phyloP scores from a whole-genome alignment of 306 rosid species.

The Fragaria ananassa region DNA sequence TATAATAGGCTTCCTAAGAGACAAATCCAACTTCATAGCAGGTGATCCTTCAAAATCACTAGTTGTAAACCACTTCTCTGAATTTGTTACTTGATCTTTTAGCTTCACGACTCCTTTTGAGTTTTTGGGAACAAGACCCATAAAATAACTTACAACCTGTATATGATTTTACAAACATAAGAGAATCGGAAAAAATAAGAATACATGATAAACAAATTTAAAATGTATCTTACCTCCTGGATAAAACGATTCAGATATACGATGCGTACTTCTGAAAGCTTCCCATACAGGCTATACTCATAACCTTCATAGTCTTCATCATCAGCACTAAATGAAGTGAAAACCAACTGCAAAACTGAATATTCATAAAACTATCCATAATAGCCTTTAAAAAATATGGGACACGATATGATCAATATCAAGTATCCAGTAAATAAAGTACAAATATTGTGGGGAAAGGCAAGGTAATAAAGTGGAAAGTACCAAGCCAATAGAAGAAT shows the following conservation, averaged over 20 bases:
- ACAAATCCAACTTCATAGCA: constrained; percentile 87
- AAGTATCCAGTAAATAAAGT: background rate
- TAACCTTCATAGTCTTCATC: constrained; percentile 91
- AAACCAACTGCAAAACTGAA: constrained; percentile 60
- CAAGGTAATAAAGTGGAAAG: background rate
- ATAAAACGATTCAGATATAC: constrained; percentile 86
- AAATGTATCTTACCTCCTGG: constrained; percentile 68
- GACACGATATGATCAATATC: background rate
- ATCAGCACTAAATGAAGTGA: constrained; percentile 66
- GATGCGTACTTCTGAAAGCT: constrained; percentile 96
- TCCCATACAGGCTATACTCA: constrained; percentile 81
- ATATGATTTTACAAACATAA: constrained; percentile 22
- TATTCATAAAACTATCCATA: constrained; percentile 21
- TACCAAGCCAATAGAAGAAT: background rate
- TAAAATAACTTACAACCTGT: constrained; percentile 81
- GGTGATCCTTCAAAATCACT: constrained; percentile 95
- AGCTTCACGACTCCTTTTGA: constrained; percentile 65
- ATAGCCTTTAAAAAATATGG: constrained; percentile 17
- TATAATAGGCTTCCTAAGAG: constrained; percentile 88
- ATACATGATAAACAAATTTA: constrained; percentile 7
- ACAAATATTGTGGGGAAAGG: background rate
- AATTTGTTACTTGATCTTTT: constrained; percentile 87
- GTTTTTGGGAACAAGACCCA: constrained; percentile 89
- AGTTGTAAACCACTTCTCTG: constrained; percentile 90
- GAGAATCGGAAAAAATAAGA: constrained; percentile 10